These are phyloP conservation scores for Globisporangium spinosum DNA, from an alignment of 352 stramenopile genomes.

Conservation along the genomic window DNA sequence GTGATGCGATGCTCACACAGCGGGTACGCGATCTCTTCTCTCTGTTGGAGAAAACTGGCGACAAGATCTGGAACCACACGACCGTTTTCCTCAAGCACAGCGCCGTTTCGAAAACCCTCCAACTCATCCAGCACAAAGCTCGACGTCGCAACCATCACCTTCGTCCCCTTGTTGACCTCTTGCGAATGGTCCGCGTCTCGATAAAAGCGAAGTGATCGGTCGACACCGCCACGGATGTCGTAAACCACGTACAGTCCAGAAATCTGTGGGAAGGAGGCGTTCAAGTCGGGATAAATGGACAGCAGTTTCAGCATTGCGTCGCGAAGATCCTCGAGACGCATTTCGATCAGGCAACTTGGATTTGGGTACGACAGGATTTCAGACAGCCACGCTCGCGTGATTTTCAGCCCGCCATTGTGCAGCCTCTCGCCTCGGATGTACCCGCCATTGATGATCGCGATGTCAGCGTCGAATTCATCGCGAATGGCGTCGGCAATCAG, in stretches of 20 bases:
- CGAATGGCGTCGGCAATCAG: not conserved
- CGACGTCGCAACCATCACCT: not conserved
- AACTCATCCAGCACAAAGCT: not conserved
- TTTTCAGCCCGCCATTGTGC: not conserved
- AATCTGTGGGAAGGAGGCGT: not conserved
- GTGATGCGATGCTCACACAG: not conserved
- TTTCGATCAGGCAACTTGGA: not conserved
- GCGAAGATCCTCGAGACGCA: not conserved
- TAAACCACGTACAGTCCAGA: not conserved
- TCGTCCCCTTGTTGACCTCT: not conserved
- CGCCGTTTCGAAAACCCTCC: not conserved
- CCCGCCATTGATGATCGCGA: not conserved
- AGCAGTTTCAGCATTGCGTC: not conserved
- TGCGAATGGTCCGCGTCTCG: not conserved
- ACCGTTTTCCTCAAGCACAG: not conserved
- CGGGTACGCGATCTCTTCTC: not conserved
- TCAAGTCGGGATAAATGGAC: not conserved
- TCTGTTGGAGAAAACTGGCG: not conserved
- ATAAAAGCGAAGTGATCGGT: not conserved
- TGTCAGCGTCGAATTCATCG: not conserved
- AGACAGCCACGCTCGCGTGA: not conserved
- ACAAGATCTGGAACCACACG: not conserved
- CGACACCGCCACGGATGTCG: not conserved
- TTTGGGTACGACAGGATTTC: not conserved
- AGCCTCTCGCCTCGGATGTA: not conserved